A percentile compares a stretch with the other conserved stretches of the same genome.
These are phyloP conservation scores for Cryptosporidium ubiquitum DNA, from an alignment of 169 alveolate species.

Conservation along the genomic window DNA sequence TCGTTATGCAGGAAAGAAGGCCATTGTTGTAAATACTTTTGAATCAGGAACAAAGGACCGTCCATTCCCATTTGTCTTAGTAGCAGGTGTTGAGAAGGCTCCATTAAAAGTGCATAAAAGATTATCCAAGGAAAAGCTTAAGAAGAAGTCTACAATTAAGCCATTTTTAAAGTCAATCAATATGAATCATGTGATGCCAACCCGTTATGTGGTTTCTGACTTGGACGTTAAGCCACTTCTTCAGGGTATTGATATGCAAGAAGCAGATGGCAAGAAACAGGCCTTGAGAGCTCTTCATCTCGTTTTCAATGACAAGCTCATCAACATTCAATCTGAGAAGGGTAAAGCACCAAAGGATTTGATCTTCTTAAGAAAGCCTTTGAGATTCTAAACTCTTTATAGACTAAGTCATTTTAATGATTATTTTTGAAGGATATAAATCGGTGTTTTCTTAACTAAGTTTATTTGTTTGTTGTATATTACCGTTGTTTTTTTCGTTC, in stretches of 20 bases:
- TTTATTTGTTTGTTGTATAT: background rate
- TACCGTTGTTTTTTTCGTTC: background rate
- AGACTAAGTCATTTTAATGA: slow-evolving; percentile 6
- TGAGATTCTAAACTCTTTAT: slow-evolving; percentile 51
- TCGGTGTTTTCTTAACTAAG: background rate
- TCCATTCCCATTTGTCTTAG: slow-evolving; percentile 94
- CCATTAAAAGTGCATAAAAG: slow-evolving; percentile 94
- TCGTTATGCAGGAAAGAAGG: slow-evolving; percentile 99
- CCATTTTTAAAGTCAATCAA: slow-evolving; percentile 96
- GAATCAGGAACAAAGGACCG: slow-evolving; percentile 95
- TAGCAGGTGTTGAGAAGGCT: slow-evolving; percentile 96
- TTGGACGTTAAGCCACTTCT: slow-evolving; percentile 44
- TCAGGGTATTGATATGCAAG: slow-evolving; percentile 73
- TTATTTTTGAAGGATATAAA: background rate
- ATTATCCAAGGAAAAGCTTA: slow-evolving; percentile 92
- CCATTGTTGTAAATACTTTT: slow-evolving; percentile 93
- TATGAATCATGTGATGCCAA: slow-evolving; percentile 98
- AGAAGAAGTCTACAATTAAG: slow-evolving; percentile 92
- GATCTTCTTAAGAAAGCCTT: slow-evolving; percentile 69
- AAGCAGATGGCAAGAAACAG: slow-evolving; percentile 71
- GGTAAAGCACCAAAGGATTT: slow-evolving; percentile 75
- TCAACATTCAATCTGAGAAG: slow-evolving; percentile 57
- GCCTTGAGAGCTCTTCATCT: slow-evolving; percentile 51
- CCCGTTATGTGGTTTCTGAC: slow-evolving; percentile 87
- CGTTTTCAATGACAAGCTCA: slow-evolving; percentile 67